Evolutionary conservation across 352 stramenopile genomes (phyloP).

Genomic region (Aphanomyces cochlioides): DNA sequence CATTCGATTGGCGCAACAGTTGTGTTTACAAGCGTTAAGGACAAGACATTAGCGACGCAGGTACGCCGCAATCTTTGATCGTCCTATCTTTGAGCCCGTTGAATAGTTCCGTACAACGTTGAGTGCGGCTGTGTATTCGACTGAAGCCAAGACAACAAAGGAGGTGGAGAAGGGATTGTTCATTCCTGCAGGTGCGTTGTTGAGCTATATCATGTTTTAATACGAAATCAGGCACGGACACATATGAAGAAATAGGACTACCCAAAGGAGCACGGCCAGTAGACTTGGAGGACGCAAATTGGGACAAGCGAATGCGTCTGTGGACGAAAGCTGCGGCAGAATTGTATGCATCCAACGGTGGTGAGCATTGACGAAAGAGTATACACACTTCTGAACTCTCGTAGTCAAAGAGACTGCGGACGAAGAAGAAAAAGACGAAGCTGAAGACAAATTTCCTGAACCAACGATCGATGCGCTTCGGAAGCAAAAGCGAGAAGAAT

Average conservation of each 20-base stretch:
- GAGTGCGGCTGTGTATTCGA: slow-evolving; percentile 23
- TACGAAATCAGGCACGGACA: slow-evolving; percentile 40
- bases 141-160: slow-evolving; percentile 42
- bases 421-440: slow-evolving; percentile 36
- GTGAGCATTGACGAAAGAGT: background rate
- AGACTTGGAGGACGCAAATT: slow-evolving; percentile 50
- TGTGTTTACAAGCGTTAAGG: slow-evolving; percentile 81
- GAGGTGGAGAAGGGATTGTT: slow-evolving; percentile 74
- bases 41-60: slow-evolving; percentile 73
- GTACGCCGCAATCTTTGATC: slow-evolving; percentile 41
- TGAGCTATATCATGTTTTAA: background rate
- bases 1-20: slow-evolving; percentile 84
- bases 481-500: slow-evolving; percentile 68
- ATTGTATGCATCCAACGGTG: slow-evolving; percentile 49
- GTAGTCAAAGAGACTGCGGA: slow-evolving; percentile 35
- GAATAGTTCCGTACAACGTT: slow-evolving; percentile 50
- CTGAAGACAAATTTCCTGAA: slow-evolving; percentile 52
- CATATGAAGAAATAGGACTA: slow-evolving; percentile 72
- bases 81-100: slow-evolving; percentile 43
- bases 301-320: slow-evolving; percentile 56
- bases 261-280: slow-evolving; percentile 52
- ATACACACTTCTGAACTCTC: slow-evolving; percentile 11
- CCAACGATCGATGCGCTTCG: slow-evolving; percentile 63
- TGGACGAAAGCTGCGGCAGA: slow-evolving; percentile 67
- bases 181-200: slow-evolving; percentile 44